Conservation (phyloP, 805 yeast species). For the Suhomyces kilbournensis region DNA sequence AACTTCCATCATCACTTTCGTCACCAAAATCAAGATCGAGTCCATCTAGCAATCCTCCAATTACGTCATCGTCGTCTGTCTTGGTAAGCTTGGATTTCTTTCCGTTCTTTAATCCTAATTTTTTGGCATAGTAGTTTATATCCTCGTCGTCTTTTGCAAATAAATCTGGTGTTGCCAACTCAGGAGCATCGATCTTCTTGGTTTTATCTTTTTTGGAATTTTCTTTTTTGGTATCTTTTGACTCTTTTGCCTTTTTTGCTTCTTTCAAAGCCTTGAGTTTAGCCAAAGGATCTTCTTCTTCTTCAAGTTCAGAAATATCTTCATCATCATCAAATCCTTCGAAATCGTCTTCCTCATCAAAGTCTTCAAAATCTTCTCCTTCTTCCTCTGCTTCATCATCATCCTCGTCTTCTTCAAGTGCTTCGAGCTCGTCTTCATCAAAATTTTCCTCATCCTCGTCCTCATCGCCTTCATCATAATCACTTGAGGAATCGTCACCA, state of each 20-base stretch:
- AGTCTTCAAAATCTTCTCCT: conserved; percentile 4
- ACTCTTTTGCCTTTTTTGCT: conserved; percentile 11
- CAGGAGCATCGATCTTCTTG: conserved; percentile 6
- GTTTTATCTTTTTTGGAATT: conserved; percentile 1
- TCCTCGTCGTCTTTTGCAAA: conserved; percentile 69
- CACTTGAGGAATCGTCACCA: conserved; percentile 22
- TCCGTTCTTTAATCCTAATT: conserved; percentile 64
- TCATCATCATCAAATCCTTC: conserved; percentile 10
- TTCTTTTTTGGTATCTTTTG: conserved; percentile 1
- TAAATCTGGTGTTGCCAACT: conserved; percentile 41
- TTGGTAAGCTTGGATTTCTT: conserved; percentile 45
- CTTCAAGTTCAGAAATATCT: conserved; percentile 7
- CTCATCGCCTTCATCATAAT: conserved; percentile 28
- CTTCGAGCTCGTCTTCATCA: conserved; percentile 34
- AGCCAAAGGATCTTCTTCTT: conserved; percentile 22
- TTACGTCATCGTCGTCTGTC: conserved; percentile 64
- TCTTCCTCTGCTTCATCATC: conserved; percentile 22
- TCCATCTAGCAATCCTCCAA: conserved; percentile 83
- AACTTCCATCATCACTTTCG: conserved; percentile 27
- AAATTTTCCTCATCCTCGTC: conserved; percentile 41
- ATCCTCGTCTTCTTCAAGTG: conserved; percentile 15
- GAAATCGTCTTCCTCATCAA: conserved; percentile 12
- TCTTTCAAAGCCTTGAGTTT: conserved; percentile 20
- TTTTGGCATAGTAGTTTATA: conserved; percentile 76
- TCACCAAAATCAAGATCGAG: conserved; percentile 48